Evolutionary conservation across 1,139 yeast genomes (phyloP), one percentile per base, ranked within the genome.

Genomic region (Scheffersomyces quercinus): DNA sequence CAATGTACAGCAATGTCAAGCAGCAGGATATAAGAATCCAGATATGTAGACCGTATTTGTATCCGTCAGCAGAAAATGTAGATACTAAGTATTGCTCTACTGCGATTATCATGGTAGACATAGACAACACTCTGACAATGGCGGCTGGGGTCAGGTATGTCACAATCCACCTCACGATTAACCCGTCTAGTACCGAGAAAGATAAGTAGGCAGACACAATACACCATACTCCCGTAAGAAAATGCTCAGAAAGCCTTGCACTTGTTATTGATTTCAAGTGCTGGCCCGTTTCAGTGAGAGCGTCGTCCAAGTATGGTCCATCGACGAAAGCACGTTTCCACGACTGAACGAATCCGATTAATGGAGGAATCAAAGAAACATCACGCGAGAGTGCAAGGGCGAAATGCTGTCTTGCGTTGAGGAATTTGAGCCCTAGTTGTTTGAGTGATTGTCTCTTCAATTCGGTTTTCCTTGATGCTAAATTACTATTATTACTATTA

Each of bases 141-240:
- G 96, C 96, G 0, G 97, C 98, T 2, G 87, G 75, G 0, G 91
- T 84, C 50, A 89, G 86, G 61, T 91, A 91, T 14, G 88, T 88
- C 34, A 91, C 95, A 33, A 91, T 88, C 95, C 98, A 93, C 37
- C 99, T 73, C 16, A 89, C 86, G 85, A 91, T 88, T 33, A 93
- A 70, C 0, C 97, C 95, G 59, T 91, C 97, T 34, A 91, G 70
- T 4, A 89, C 90, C 2, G 91, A 82, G 62, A 84, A 90, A 10
- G 95, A 83, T 45, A 93, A 70, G 58, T 89, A 89, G 3, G 90
- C 90, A 2, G 95, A 81, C 5, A 93, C 98, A 6, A 87, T 61
- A 60, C 97, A 85, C 95, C 95, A 86, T 12, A 86, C 64, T 0
- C 89, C 86, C 4, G 90, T 82, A 36, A 85, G 65, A 49, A 86